Conservation (phyloP, 495 filamentous ascomycete genomes). For the Xylaria bambusicola region DNA sequence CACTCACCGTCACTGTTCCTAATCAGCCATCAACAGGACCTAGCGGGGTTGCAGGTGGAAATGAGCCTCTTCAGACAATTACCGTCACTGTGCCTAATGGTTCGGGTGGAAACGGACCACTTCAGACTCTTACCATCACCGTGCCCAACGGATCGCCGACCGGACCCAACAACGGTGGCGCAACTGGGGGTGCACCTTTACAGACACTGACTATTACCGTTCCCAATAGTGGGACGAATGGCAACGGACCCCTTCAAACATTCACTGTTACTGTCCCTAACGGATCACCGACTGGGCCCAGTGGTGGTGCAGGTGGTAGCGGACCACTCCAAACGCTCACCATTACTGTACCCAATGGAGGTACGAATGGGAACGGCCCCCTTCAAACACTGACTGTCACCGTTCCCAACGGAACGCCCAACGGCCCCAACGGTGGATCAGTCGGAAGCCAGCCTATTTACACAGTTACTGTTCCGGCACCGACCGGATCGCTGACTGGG, state of each 20-base stretch:
- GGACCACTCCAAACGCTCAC: conserved; percentile 14
- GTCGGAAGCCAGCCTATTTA: not conserved
- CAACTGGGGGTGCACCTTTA: not conserved
- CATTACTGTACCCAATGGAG: not conserved
- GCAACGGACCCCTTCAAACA: conserved; percentile 5
- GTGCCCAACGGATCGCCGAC: conserved; percentile 24
- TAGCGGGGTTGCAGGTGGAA: not conserved
- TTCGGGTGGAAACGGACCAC: not conserved
- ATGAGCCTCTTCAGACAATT: not conserved
- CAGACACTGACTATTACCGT: conserved; percentile 9
- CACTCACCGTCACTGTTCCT: not conserved
- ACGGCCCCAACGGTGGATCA: not conserved
- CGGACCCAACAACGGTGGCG: conserved; percentile 9
- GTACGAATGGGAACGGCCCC: not conserved
- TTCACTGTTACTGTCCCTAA: conserved; percentile 9
- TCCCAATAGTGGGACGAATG: not conserved
- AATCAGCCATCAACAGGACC: too few relatives aligned
- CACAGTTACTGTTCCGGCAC: conserved; percentile 6
- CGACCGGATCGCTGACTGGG: conserved; percentile 16
- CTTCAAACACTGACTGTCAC: conserved; percentile 12
- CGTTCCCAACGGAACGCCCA: conserved; percentile 1
- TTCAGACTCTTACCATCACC: conserved; percentile 12
- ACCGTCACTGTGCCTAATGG: not conserved
- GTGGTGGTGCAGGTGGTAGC: conserved; percentile 16
- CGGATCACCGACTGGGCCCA: conserved; percentile 1